Evolutionary conservation across 2,329 filamentous ascomycete species (phyloP).

Genomic region (Aspergillus tanneri): DNA sequence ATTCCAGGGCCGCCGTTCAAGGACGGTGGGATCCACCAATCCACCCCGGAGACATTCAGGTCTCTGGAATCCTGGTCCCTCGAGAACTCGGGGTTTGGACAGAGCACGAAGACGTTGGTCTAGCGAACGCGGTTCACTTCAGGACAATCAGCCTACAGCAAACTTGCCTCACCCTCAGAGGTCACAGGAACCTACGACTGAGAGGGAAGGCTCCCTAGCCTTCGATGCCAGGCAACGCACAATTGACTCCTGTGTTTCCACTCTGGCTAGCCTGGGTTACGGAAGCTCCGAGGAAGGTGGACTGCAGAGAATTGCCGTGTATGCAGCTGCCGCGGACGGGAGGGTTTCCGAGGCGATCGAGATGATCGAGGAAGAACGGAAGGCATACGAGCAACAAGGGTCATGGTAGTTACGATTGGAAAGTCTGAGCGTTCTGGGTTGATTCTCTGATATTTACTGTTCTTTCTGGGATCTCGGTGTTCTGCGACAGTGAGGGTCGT

Average conservation of each 20-base stretch:
- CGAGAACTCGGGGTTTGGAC: background rate
- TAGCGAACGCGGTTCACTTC: constrained; percentile 27
- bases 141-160: constrained; percentile 1
- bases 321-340: constrained; percentile 46
- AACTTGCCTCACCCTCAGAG: too few relatives aligned
- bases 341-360: constrained; percentile 48
- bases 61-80: constrained; percentile 22
- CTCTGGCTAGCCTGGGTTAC: constrained; percentile 44
- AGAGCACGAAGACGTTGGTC: constrained; percentile 28
- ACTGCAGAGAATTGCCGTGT: constrained; percentile 41
- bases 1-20: background rate
- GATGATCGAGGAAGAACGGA: constrained; percentile 52
- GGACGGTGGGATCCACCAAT: constrained; percentile 5
- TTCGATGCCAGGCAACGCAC: constrained; percentile 5
- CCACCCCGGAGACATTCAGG: constrained; percentile 5
- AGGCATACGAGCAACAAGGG: constrained; percentile 37
- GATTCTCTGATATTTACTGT: background rate
- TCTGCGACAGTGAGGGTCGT: background rate
- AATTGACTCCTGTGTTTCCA: constrained; percentile 41
- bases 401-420: constrained; percentile 11
- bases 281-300: constrained; percentile 37
- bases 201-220: background rate
- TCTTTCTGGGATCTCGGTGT: background rate
- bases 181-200: too few relatives aligned
- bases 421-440: background rate